Evolutionary conservation across 2,329 filamentous ascomycete species (phyloP), one percentile per base, ranked within the genome.

Genomic region (Talaromyces sp.): DNA sequence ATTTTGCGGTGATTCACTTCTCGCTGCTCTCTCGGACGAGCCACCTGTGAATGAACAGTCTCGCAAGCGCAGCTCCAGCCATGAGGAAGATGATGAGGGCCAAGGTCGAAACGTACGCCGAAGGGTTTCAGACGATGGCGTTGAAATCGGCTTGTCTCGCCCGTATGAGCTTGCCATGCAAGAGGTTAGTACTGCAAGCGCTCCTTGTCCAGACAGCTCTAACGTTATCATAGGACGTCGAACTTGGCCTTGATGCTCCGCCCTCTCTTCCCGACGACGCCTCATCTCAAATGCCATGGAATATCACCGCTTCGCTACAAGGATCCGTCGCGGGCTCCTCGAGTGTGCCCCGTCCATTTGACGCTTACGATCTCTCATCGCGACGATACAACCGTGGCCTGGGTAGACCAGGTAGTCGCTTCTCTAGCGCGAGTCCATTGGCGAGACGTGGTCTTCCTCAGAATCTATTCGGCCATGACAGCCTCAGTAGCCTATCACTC

Each of bases 231-330:
- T 60, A 81, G 68, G 85, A 85, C 8, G 75, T 89, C 22, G 92
- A 96, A 75, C 76, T 91, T 27, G 91, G 89, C 22, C 87, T 91
- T 77, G 86, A 91, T 49, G 89, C 86, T 0, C 85, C 82, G 0
- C 83, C 86, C 0, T 85, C 86, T 7, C 83, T 95, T 62, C 86
- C 87, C 4, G 90, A 96, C 66, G 85, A 89, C 62, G 85, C 85
- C 31, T 86, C 86, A 27, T 86, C 84, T 4, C 79, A 84, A n/a
- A 87, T 91, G 83, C 89, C 89, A 11, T 91, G 89, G 89, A 91
- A 91, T 68, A 78, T 84, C 53, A 85, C 82, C 7, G 82, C 84
- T 3, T 87, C 85, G 1, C 72, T 83, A 4, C 80, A 83, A 61
- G 83, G 83, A 61, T 88, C 86, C 53, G 81, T 78, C 29, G 77